Evolutionary conservation across 2,329 filamentous ascomycete species (phyloP).

Genomic region (Nemania abortiva): DNA sequence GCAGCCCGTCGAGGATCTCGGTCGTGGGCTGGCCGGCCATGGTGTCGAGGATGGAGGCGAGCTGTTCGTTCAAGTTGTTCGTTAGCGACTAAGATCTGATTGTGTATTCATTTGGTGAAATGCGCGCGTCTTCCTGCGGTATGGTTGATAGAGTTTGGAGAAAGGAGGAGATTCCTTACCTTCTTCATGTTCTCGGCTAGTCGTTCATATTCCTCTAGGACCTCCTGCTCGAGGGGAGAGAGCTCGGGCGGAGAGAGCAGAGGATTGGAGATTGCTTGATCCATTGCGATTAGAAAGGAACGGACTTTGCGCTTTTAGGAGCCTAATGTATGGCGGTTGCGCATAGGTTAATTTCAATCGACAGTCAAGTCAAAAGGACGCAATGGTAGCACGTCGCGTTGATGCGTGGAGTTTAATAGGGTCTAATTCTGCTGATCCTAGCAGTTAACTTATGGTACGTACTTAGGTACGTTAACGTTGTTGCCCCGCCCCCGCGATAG

Average conservation of each 20-base stretch:
- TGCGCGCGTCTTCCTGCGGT: no score
- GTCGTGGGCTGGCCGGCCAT: constrained; percentile 79
- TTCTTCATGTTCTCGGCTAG: constrained; percentile 92
- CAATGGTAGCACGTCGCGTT: no score
- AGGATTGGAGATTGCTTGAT: constrained; percentile 35
- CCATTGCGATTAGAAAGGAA: constrained; percentile 36
- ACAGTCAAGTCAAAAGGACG: no score
- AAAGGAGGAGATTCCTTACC: constrained; percentile 60
- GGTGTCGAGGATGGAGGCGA: constrained; percentile 70
- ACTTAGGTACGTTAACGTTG: no score
- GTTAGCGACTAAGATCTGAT: background rate
- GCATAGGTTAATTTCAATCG: no score
- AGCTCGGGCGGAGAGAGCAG: constrained; percentile 66
- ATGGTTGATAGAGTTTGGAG: background rate
- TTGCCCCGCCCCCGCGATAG: no score
- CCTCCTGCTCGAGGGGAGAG: constrained; percentile 88
- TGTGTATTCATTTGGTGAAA: no score
- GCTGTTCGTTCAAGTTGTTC: constrained; percentile 54
- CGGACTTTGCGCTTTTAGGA: no score
- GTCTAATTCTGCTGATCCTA: no score
- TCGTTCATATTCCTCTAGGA: constrained; percentile 92
- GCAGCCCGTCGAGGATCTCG: constrained; percentile 85
- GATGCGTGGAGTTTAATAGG: no score
- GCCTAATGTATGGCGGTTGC: no score
- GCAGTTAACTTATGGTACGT: no score